A percentile compares a stretch with the other conserved stretches of the same genome.
Evolutionary conservation across 1,284 basidiomycete genomes (phyloP).

Genomic region (Cryptococcus hybrid): DNA sequence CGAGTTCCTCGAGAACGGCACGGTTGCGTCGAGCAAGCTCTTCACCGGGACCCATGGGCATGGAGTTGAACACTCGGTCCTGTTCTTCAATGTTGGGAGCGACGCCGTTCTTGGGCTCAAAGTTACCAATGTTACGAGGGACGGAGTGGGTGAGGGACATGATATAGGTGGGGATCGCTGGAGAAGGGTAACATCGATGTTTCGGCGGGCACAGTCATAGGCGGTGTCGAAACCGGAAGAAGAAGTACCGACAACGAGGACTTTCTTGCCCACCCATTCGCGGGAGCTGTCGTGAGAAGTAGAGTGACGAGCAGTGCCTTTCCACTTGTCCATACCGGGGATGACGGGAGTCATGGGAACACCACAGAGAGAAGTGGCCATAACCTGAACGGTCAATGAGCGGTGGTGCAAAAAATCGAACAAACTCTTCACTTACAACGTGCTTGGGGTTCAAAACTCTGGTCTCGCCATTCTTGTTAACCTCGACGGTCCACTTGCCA

Average conservation of each 20-base stretch:
- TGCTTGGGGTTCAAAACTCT: conserved; percentile 52
- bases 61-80: conserved; percentile 53
- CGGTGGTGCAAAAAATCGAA: background rate
- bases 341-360: conserved; percentile 20
- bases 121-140: conserved; percentile 33
- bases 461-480: conserved; percentile 52
- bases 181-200: conserved; percentile 60
- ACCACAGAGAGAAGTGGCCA: conserved; percentile 31
- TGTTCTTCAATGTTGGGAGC: conserved; percentile 53
- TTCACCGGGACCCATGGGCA: conserved; percentile 22
- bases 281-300: conserved; percentile 54
- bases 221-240: conserved; percentile 57
- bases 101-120: conserved; percentile 49
- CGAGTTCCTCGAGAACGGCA: conserved; percentile 16
- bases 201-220: conserved; percentile 53
- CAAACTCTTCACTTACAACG: conserved; percentile 6
- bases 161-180: conserved; percentile 63
- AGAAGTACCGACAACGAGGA: conserved; percentile 61
- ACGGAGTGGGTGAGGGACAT: conserved; percentile 55
- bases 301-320: conserved; percentile 58
- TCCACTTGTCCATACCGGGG: conserved; percentile 52
- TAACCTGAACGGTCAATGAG: conserved; percentile 12
- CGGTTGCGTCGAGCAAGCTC: conserved; percentile 18
- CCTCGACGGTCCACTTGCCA: conserved; percentile 57
- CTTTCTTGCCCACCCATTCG: conserved; percentile 59